Percentiles rank a stretch among this genome's conserved stretches.
These are phyloP conservation scores for Rutidosis leptorrhynchoides DNA, from an alignment of 129 eudicot genomes.

Conservation along the genomic window DNA sequence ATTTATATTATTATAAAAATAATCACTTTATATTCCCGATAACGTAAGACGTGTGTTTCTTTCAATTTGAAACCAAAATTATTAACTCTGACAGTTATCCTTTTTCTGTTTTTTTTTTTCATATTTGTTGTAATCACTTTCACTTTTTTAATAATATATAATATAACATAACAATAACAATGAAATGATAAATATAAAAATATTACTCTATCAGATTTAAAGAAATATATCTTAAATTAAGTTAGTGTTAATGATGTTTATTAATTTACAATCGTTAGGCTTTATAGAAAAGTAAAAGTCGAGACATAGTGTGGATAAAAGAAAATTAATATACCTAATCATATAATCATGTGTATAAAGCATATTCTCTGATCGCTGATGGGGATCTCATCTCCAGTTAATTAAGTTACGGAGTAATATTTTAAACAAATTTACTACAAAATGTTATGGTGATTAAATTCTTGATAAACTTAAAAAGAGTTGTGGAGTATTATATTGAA, in stretches of 20 bases:
- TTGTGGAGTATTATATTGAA: too few relatives aligned
- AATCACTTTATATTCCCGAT: not conserved
- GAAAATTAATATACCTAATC: not conserved
- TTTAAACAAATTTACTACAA: too few relatives aligned
- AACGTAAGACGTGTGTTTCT: not conserved
- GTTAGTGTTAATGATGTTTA: too few relatives aligned
- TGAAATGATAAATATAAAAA: too few relatives aligned
- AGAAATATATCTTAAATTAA: too few relatives aligned
- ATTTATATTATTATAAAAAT: not conserved
- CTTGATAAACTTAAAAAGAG: too few relatives aligned
- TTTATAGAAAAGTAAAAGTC: not conserved
- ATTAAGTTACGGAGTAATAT: too few relatives aligned
- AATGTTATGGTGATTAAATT: too few relatives aligned
- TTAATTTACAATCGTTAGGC: not conserved
- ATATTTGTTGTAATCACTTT: not conserved
- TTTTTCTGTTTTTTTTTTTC: not conserved
- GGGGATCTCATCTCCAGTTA: constrained; percentile 7
- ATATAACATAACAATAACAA: too few relatives aligned
- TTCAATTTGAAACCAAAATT: not conserved
- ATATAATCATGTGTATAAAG: constrained; percentile 16
- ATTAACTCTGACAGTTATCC: not conserved
- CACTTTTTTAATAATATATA: too few relatives aligned
- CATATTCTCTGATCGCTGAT: constrained; percentile 7
- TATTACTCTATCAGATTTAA: too few relatives aligned
- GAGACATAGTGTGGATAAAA: not conserved